Base-by-base conservation (phyloP, 2,329 filamentous ascomycete genomes). In the Diaporthe ampelina region DNA sequence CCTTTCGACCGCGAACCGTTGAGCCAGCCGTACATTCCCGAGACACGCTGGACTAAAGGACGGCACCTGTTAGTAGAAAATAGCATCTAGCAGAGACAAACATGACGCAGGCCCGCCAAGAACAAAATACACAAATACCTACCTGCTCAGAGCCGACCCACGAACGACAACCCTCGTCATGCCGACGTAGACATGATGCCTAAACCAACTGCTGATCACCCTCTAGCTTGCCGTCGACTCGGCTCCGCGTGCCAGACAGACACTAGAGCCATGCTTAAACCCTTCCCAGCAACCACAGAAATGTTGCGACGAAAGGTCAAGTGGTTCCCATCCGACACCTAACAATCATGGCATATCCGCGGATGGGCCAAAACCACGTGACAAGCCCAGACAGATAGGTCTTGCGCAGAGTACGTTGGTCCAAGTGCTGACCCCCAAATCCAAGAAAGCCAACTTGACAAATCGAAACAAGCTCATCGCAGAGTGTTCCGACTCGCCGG, bases 381-480 rank as follows among this genome's bases (percentile, higher is more conserved):
- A 68, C 63, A 54, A n/a, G 26, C 26, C 21, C 26, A 24, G 10
- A 19, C n/a, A 35, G n/a, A 48, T 13, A 43, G 13, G 6, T 15
- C 19, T 7, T 43, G 40, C 40, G 17, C 19, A 43, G 15, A 10
- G 37, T 37, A 37, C 37, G 10, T 37, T 37, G 37, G 37, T 37
- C 37, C 37, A 37, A 37, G 37, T 37, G 37, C 37, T 37, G 13
- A 2, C 37, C 37, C 11, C 10, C 40, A 15, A 5, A 3, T 3
- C 13, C 40, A 19, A 43, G 4, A 7, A 32, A 54, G n/a, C 26
- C 48, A 40, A 29, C 63, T 68, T 54, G 63, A 68, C 63, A 68
- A 68, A 68, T 68, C 15, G 32, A 67, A 26, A 52, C 63, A 54
- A 68, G 48, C 63, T 37, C 63, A 54, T 54, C 45, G 63, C 63